Base-by-base conservation (phyloP, 441 rosid genomes). In the Oxalis stricta region DNA sequence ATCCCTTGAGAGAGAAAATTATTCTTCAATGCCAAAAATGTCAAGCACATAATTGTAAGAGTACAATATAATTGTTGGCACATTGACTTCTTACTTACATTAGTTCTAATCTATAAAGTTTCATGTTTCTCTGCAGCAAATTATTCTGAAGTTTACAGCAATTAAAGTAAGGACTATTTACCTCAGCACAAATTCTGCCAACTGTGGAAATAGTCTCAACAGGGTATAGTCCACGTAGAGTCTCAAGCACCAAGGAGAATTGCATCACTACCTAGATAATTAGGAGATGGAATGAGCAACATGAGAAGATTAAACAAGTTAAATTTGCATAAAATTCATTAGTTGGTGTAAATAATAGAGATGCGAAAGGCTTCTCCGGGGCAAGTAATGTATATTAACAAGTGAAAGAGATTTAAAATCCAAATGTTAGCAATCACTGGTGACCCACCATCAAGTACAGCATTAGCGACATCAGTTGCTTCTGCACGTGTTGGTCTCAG, bases 161-260 rank as follows among this genome's bases (percentile, higher is more conserved):
- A n/a, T n/a, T n/a, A n/a, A n/a, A n/a, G n/a, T n/a, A n/a, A n/a
- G 40, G 20, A 14, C 23, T 13, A 44, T 21, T 47, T 72, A 82
- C 97, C 95, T 87, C 97, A 30, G 84, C 79, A 69, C 97, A 92
- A 58, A 92, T 92, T 64, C 65, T 79, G 34, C 94, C 94, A n/a
- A 92, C 87, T 19, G 44, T 84, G 28, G 97, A 76, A 50, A 87
- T 84, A 14, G 95, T 87, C 55, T 92, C 94, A 17, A 92, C 82
- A 40, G 94, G 99, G 58, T 92, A 92, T 29, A 87, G 49, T 47
- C 97, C 97, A 9, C 97, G 85, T 41, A 87, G 72, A 58, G 97
- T 92, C 65, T 92, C 97, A 40, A n/a, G 99, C 97, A 68, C 99
- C 96, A 33, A 92, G 96, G 67, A 92, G 89, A 77, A 92, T 92